These are phyloP conservation scores for Aspergillus fumigatiaffinis DNA, from an alignment of 2,329 filamentous ascomycete genomes.

Conservation along the genomic window DNA sequence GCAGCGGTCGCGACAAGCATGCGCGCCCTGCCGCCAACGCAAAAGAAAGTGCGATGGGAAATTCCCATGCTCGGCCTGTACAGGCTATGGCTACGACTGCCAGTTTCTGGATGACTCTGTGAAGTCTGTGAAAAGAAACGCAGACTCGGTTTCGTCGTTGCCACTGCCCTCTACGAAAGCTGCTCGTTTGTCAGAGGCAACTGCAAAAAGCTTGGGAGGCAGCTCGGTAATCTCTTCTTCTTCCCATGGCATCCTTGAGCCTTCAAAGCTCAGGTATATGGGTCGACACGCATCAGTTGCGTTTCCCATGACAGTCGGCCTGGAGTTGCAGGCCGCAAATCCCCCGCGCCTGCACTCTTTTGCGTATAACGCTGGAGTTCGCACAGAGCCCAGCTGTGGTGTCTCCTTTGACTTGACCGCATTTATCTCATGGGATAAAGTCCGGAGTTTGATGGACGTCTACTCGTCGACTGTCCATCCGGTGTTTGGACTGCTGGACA, in stretches of 20 bases:
- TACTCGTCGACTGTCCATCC: conserved; percentile 29
- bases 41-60: conserved; percentile 28
- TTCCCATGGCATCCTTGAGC: conserved; percentile 23
- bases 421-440: conserved; percentile 22
- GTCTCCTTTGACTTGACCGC: conserved; percentile 19
- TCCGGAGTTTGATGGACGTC: conserved; percentile 23
- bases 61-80: conserved; percentile 25
- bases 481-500: conserved; percentile 30
- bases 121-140: not conserved
- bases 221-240: conserved; percentile 2
- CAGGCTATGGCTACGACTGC: conserved; percentile 27
- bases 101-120: conserved; percentile 13
- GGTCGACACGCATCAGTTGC: conserved; percentile 30
- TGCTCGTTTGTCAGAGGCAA: not conserved
- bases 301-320: conserved; percentile 29
- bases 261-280: conserved; percentile 28
- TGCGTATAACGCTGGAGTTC: conserved; percentile 32
- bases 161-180: not conserved
- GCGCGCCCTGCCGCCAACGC: conserved; percentile 25
- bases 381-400: conserved; percentile 23
- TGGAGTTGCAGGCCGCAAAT: conserved; percentile 27
- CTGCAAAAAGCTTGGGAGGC: not conserved
- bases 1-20: conserved; percentile 22
- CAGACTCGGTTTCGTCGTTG: not conserved
- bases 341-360: conserved; percentile 37